Evolutionary conservation across 1,139 yeast genomes (phyloP), one percentile per base, ranked within the genome.

Genomic region (Kodamaea fungicola): DNA sequence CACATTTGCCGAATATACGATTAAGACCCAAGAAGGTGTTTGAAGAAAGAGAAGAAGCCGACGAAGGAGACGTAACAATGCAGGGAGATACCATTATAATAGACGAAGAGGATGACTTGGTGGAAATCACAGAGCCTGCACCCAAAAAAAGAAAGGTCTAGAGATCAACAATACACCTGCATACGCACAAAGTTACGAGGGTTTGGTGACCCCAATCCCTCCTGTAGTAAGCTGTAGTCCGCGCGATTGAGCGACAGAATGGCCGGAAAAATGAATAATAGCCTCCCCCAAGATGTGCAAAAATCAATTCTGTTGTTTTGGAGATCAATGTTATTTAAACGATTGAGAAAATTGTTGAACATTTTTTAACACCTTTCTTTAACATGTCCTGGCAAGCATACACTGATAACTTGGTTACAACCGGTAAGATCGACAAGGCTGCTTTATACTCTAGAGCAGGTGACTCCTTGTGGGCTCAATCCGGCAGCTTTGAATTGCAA

Each of bases 401-500:
- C 74, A 89, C 97, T 43, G 97, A 92, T 62, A 89, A 89, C 66
- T 79, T 92, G 52, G 70, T 84, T 51, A 84, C 82, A 40, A 83
- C 96, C 41, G 88, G 88, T 48, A 87, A 86, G 62, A 74, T 92
- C 51, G 97, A 90, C 68, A 80, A 81, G 63, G 96, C 97, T 27
- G 94, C 95, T 35, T 80, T 92, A 52, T 89, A 85, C 67, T 90
- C 97, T 10, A 81, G 85, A 50, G 96, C 95, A 8, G 98, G 98
- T 32, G 96, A 90, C 61, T 78, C 96, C 26, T 78, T 82, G 41
- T 92, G 98, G 98, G 97, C 98, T 21, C 79, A 83, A 54, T 74
- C 95, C 19, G 75, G 86, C 42, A 78, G 78, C 35, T 78, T 87
- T 54, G 71, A 77, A 48, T 78, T 89, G 52, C 75, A 76, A 39